Evolutionary conservation across 768 basidiomycete species (phyloP).

Genomic region (Lactarius indigo): DNA sequence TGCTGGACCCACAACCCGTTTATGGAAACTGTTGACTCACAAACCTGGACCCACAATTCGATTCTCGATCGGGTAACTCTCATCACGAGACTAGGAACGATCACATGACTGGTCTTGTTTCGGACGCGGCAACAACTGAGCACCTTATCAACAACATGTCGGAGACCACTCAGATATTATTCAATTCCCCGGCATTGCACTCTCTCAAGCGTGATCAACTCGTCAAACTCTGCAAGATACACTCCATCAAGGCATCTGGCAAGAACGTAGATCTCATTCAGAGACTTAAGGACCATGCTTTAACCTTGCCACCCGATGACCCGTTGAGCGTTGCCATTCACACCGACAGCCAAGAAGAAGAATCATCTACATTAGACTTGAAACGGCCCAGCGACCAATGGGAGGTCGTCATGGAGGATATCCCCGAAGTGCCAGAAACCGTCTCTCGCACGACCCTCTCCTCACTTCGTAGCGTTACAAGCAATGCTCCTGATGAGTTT

Average conservation of each 20-base stretch:
- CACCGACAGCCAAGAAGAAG: constrained; percentile 41
- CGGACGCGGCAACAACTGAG: background rate
- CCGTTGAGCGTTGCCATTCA: constrained; percentile 49
- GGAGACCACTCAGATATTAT: constrained; percentile 73
- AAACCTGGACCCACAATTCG: constrained; percentile 12
- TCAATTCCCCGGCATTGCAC: constrained; percentile 80
- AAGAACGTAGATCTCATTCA: constrained; percentile 75
- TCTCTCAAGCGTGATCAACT: constrained; percentile 84
- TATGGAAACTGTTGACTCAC: constrained; percentile 1
- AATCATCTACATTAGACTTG: constrained; percentile 14
- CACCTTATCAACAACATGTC: constrained; percentile 42
- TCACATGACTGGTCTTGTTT: constrained; percentile 8
- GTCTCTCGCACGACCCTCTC: constrained; percentile 46
- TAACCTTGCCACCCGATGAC: constrained; percentile 51
- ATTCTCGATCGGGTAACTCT: background rate
- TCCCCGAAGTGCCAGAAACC: constrained; percentile 60
- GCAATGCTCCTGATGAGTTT: constrained; percentile 57
- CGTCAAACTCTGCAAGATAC: constrained; percentile 79
- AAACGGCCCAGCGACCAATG: constrained; percentile 74
- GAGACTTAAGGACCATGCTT: constrained; percentile 63
- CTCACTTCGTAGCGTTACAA: constrained; percentile 40
- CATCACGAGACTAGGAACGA: background rate
- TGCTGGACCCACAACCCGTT: constrained; percentile 6
- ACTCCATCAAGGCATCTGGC: constrained; percentile 73
- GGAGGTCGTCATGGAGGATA: constrained; percentile 85